These are phyloP conservation scores for Naganishia vishniacii DNA, from an alignment of 768 basidiomycete species.

Conservation along the genomic window DNA sequence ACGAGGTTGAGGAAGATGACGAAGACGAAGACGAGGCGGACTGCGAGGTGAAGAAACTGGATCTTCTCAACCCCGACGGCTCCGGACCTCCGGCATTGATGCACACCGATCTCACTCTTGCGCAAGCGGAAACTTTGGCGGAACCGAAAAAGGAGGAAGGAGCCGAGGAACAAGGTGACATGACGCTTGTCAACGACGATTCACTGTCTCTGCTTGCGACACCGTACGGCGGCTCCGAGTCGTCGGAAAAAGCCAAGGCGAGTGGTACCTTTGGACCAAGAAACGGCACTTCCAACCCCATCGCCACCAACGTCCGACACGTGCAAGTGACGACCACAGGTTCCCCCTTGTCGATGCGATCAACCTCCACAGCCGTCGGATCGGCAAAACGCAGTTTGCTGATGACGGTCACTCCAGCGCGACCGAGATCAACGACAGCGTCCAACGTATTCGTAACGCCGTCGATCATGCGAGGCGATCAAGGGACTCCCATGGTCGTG, in stretches of 20 bases:
- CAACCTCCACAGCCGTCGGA: not conserved
- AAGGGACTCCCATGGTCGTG: not conserved
- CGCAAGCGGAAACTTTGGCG: not conserved
- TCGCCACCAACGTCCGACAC: not conserved
- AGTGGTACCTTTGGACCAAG: not conserved
- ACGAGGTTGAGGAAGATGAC: constrained; percentile 35
- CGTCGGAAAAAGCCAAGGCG: not conserved
- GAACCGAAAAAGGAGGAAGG: not conserved
- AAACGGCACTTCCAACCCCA: not conserved
- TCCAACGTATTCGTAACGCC: constrained; percentile 10
- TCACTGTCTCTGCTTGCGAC: not conserved
- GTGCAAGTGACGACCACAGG: constrained; percentile 11
- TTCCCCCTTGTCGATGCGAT: not conserved
- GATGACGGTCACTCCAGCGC: not conserved
- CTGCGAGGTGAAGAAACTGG: too few relatives aligned
- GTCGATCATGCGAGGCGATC: not conserved
- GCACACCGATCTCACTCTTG: not conserved
- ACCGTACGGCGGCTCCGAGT: not conserved
- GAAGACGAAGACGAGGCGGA: constrained; percentile 26
- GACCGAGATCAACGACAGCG: not conserved
- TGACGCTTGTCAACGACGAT: constrained; percentile 3
- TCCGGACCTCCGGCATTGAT: too few relatives aligned
- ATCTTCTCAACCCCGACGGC: too few relatives aligned
- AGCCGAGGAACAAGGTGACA: not conserved
- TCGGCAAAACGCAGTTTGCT: not conserved